Conservation (phyloP, 2,329 filamentous ascomycete species). For the Polychaeton citri region DNA sequence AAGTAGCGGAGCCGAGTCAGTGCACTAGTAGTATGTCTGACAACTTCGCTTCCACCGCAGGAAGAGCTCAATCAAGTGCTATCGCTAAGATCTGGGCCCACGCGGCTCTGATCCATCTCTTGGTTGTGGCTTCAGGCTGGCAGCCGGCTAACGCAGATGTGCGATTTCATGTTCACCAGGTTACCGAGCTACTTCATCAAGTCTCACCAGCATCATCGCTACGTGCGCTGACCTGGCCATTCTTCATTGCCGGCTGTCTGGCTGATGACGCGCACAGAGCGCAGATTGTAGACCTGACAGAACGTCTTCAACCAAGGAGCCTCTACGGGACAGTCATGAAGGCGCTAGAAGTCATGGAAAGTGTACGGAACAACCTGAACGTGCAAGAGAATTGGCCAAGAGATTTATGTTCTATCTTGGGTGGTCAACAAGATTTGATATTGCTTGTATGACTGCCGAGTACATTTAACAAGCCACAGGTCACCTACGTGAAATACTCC, state of each 20-base stretch:
- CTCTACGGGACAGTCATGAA: not conserved
- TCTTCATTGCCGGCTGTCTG: not conserved
- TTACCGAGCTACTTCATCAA: constrained; percentile 6
- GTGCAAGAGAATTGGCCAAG: too few species aligned
- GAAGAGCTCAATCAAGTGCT: too few species aligned
- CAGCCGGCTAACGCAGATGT: constrained; percentile 2
- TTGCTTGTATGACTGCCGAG: too few species aligned
- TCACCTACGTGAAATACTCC: too few species aligned
- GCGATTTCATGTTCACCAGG: constrained; percentile 7
- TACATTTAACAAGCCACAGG: too few species aligned
- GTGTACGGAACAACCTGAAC: not conserved
- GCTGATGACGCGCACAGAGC: not conserved
- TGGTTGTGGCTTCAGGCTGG: not conserved
- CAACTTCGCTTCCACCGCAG: too few species aligned
- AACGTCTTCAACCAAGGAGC: not conserved
- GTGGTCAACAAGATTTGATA: too few species aligned
- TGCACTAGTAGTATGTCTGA: too few species aligned
- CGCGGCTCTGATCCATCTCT: not conserved
- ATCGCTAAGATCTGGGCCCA: not conserved
- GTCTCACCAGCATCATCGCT: constrained; percentile 3
- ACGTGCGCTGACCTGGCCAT: not conserved
- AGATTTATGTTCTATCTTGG: too few species aligned
- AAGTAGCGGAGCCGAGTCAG: too few species aligned
- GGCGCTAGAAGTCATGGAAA: not conserved
- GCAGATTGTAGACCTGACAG: not conserved